These are phyloP conservation scores for Gaeumannomyces sp. DNA, from an alignment of 2,329 filamentous ascomycete genomes.

Conservation along the genomic window DNA sequence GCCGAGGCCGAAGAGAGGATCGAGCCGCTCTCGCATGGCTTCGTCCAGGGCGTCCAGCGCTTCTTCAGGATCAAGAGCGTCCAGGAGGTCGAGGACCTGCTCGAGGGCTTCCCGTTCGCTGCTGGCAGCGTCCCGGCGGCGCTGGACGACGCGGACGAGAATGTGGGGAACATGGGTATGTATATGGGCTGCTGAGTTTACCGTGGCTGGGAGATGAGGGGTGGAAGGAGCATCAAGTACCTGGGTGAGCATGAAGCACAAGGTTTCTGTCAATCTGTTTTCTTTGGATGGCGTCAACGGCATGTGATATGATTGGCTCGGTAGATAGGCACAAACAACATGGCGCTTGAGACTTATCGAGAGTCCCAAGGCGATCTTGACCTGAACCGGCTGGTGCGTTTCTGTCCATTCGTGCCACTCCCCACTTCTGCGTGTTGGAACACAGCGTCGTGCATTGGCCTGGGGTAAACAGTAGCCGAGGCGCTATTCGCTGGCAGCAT, in stretches of 20 bases:
- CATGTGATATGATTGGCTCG: not conserved
- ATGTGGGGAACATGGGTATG: slow-evolving; percentile 25
- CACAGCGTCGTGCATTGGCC: not conserved
- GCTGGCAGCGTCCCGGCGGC: slow-evolving; percentile 8
- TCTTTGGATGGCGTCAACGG: not conserved
- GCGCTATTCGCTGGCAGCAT: too few species aligned
- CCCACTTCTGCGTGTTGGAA: not conserved
- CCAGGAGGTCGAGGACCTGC: slow-evolving; percentile 57
- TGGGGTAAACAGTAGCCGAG: not conserved
- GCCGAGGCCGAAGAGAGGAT: slow-evolving; percentile 71
- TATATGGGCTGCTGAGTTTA: slow-evolving; percentile 23
- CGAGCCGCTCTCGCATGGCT: slow-evolving; percentile 51
- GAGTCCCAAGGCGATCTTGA: not conserved
- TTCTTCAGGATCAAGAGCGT: slow-evolving; percentile 74
- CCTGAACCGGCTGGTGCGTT: too few species aligned
- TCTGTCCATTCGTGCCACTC: too few species aligned
- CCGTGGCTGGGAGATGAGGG: not conserved
- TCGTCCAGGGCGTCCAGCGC: slow-evolving; percentile 60
- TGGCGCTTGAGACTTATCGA: not conserved
- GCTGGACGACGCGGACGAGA: slow-evolving; percentile 12
- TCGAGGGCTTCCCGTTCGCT: slow-evolving; percentile 28
- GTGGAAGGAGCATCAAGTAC: too few species aligned
- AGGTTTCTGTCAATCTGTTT: not conserved
- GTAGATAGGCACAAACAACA: not conserved
- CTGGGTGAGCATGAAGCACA: not conserved